Base-by-base conservation (phyloP, 306 rosid genomes). In the Pterocarpus macrocarpus region DNA sequence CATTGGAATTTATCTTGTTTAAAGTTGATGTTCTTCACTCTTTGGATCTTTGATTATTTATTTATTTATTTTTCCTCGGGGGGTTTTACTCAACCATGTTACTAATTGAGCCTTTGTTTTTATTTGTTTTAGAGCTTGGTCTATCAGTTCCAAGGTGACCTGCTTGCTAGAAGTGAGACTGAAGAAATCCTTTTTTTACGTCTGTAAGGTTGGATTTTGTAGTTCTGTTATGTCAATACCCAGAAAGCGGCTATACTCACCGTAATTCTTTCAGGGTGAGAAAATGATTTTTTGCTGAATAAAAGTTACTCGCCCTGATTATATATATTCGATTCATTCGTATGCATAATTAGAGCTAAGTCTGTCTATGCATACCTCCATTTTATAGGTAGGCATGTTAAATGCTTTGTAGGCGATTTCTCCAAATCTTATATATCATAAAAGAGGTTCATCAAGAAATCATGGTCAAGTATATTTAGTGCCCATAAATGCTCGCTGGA, bases 71-170 rank as follows among this genome's bases (percentile, higher is more conserved):
- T 59, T 77, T 2, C 17, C 35, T 13, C n/a, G 16, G 30, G 49
- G 32, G 39, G 53, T 17, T 78, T 34, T 52, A 7, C 69, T 59
- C 17, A 3, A 72, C 10, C 53, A 49, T 84, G 73, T 61, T 69
- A 55, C 80, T 75, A 73, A 84, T 85, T n/a, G 38, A 79, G 75
- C 66, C 58, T 72, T 77, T 81, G 70, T 85, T 43, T 83, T 84
- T 71, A 65, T 85, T 78, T 76, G 77, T 85, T 92, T 83, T 83
- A 94, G 98, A 91, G 97, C 88, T 91, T 53, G 97, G 97, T 72
- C 82, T 85, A 78, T 92, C 97, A 8, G 94, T 89, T 83, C 97
- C 94, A 62, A 92, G 97, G 97, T 92, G 95, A 92, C 81, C 44
- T 43, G 81, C 49, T 66, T 43, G 81, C 49, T 66, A 80, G 85